phyloP scores from a whole-genome alignment of 495 filamentous ascomycete genomes.

The Neurospora africana region DNA sequence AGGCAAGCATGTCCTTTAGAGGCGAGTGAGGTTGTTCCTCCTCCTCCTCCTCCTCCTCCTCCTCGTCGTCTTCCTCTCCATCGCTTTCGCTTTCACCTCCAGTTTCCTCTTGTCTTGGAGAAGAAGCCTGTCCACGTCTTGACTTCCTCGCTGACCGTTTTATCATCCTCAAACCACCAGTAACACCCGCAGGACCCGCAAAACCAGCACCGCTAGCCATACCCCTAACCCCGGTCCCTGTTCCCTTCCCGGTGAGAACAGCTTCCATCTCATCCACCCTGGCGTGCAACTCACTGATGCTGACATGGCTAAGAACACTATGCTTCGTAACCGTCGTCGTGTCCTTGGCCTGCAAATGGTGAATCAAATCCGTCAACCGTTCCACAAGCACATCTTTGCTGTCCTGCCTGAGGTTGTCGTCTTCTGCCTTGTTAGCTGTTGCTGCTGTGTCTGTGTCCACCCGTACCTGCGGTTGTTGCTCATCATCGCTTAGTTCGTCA shows the following conservation, averaged over 20 bases:
- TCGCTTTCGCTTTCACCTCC: not conserved
- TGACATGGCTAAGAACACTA: not conserved
- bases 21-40: not conserved
- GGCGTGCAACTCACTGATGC: conserved; percentile 25
- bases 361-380: conserved; percentile 36
- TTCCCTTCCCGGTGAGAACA: conserved; percentile 7
- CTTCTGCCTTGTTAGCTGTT: not conserved
- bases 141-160: not conserved
- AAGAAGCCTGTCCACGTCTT: not conserved
- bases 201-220: not conserved
- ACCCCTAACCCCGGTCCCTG: not conserved
- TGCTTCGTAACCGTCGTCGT: not conserved
- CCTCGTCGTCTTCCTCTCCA: not conserved
- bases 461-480: not conserved
- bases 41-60: not conserved
- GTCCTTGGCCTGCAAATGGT: conserved; percentile 16
- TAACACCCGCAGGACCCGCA: not conserved
- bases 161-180: not conserved
- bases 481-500: conserved; percentile 5
- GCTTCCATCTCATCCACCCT: conserved; percentile 39
- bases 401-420: conserved; percentile 24
- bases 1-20: not conserved
- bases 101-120: not conserved
- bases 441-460: conserved; percentile 3
- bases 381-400: conserved; percentile 40